Evolutionary conservation across 352 stramenopile genomes (phyloP).

Genomic region (Globisporangium sylvaticum): DNA sequence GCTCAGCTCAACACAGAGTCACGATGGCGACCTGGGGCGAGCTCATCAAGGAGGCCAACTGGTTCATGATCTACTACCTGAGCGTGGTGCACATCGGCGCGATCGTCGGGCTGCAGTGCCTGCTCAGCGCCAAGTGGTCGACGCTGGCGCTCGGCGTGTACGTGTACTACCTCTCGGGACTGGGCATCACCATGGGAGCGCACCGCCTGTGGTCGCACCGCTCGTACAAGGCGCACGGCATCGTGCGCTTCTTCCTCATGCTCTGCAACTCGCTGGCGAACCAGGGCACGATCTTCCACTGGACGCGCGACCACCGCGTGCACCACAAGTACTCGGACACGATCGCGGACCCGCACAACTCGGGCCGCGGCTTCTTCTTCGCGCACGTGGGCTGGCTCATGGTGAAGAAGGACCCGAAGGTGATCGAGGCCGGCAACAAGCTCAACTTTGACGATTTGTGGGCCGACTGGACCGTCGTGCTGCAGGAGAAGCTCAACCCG

Average conservation of each 20-base stretch:
- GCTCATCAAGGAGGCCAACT: constrained; percentile 91
- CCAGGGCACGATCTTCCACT: constrained; percentile 98
- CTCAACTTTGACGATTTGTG: constrained; percentile 97
- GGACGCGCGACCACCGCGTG: constrained; percentile 96
- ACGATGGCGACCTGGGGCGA: constrained; percentile 58
- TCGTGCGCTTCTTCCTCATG: constrained; percentile 95
- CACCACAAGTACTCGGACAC: constrained; percentile 99
- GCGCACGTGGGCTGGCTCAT: constrained; percentile 99
- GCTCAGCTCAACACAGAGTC: background rate
- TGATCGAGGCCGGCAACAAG: constrained; percentile 88
- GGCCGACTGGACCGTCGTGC: constrained; percentile 92
- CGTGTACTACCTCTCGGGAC: constrained; percentile 63
- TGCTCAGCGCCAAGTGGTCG: constrained; percentile 77
- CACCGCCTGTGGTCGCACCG: constrained; percentile 97
- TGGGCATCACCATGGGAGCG: constrained; percentile 97
- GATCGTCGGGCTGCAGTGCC: constrained; percentile 78
- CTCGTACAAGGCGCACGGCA: constrained; percentile 92
- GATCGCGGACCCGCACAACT: constrained; percentile 92
- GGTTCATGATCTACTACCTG: constrained; percentile 98
- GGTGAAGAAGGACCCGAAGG: constrained; percentile 95
- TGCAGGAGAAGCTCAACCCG: constrained; percentile 96
- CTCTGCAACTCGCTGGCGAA: constrained; percentile 97
- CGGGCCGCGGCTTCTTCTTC: constrained; percentile 98
- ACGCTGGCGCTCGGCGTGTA: constrained; percentile 90
- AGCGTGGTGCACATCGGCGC: constrained; percentile 90